phyloP scores from a whole-genome alignment of 2,329 filamentous ascomycete species.

The Chaetomiaceae sp. region DNA sequence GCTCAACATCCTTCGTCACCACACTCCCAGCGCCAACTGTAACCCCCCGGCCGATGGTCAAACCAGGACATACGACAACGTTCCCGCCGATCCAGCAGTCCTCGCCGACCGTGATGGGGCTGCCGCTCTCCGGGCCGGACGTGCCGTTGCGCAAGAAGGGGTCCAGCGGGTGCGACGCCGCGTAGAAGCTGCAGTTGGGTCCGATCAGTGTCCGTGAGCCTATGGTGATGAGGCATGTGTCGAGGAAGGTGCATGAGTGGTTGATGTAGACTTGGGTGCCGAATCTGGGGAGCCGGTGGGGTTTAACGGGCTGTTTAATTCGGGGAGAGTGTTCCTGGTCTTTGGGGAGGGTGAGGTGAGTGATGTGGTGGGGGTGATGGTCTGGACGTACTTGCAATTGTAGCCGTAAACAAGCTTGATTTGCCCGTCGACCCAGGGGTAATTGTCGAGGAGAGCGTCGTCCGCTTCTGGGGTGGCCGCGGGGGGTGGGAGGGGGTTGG shows the following conservation, averaged over 20 bases:
- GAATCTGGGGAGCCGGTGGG: too few species aligned
- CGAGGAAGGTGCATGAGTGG: slow-evolving; percentile 68
- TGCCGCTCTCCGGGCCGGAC: slow-evolving; percentile 68
- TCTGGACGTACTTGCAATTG: slow-evolving; percentile 56
- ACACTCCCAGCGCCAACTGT: slow-evolving; percentile 78
- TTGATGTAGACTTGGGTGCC: slow-evolving; percentile 71
- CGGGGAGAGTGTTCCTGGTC: too few species aligned
- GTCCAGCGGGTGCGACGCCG: slow-evolving; percentile 72
- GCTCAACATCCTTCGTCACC: slow-evolving; percentile 71
- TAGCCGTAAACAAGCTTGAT: slow-evolving; percentile 73
- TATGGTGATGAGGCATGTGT: slow-evolving; percentile 69
- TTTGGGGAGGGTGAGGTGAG: too few species aligned
- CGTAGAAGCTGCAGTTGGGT: slow-evolving; percentile 72
- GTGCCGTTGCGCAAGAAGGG: slow-evolving; percentile 68
- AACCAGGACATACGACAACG: slow-evolving; percentile 66
- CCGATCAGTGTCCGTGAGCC: slow-evolving; percentile 74
- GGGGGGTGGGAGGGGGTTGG: slow-evolving; percentile 56
- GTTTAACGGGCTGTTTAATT: too few species aligned
- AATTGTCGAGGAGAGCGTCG: slow-evolving; percentile 58
- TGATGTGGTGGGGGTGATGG: slow-evolving; percentile 9
- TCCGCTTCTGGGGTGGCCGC: slow-evolving; percentile 53
- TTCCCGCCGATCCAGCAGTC: slow-evolving; percentile 79
- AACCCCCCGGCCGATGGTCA: slow-evolving; percentile 69
- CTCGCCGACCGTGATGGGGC: slow-evolving; percentile 68
- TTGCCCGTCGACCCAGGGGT: slow-evolving; percentile 66